Base-by-base conservation (phyloP, 2,329 filamentous ascomycete genomes). In the Fusarium graminum region DNA sequence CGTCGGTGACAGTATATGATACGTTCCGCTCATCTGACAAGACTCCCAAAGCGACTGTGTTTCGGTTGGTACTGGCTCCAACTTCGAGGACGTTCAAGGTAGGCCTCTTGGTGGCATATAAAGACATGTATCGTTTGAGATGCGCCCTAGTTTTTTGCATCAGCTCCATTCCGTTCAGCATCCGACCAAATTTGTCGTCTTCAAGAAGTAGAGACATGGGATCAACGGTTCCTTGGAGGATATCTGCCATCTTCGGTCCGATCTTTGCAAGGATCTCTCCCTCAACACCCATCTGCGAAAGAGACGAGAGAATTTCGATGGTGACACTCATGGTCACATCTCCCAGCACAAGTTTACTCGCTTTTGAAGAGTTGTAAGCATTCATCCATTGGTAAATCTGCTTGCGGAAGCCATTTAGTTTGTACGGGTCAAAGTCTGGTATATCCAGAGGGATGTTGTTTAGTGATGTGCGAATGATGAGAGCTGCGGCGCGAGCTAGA, bases 231-330 rank as follows among this genome's bases (percentile, higher is more conserved):
- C 41, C 54, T 3, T 60, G 32, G 0, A 67, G 14, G 3, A 68
- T 68, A 0, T 8, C 32, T 4, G 44, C 52, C 3, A 67, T 10
- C 3, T 65, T 57, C 0, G 64, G 64, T 1, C 64, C 64, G n/a
- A 67, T 51, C 4, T 40, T 50, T 1, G 50, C 45, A n/a, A 68
- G 41, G 3, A 65, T 28, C 36, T 53, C 64, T 0, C 64, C 64
- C 7, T 57, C 64, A 4, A 44, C 11, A 1, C 64, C 46, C 25
- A 67, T 30, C 1, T 51, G 28, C 7, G 6, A 22, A 2, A 67
- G 55, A 2, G 64, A 67, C 1, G 64, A 57, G 2, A 67, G 14
- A 0, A 68, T 65, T 30, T 67, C 64, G 22, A 68, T 55, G 17
- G 14, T 64, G 5, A 43, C 51, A 1, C 45, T 65, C 50, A 57